Conservation (phyloP, 208 protist species). For the Phytomonas sp. region DNA sequence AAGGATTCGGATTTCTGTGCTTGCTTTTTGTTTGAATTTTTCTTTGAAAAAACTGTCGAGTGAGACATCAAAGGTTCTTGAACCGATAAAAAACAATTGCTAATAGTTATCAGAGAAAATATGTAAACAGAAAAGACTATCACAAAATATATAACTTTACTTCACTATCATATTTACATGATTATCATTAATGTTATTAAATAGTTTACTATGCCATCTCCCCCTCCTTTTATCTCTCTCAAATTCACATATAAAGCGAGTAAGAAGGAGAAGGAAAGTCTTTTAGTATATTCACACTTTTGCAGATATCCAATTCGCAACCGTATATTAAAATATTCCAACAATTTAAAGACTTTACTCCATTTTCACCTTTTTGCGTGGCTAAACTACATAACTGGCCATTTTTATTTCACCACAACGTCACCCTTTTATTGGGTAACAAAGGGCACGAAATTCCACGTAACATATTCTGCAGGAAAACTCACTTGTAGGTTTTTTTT, state of each 20-base stretch:
- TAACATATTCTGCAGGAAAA: not conserved
- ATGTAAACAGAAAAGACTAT: not conserved
- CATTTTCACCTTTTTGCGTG: not conserved
- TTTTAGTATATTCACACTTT: not conserved
- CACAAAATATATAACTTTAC: no score
- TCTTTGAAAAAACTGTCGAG: no score
- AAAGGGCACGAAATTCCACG: not conserved
- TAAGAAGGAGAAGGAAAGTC: constrained; percentile 5
- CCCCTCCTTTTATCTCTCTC: no score
- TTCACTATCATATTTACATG: no score
- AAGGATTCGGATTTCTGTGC: no score
- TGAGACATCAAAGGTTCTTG: no score
- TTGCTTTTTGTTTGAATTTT: no score
- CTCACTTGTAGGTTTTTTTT: not conserved
- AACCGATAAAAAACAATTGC: no score
- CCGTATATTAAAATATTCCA: constrained; percentile 9
- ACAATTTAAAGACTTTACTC: not conserved
- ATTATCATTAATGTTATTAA: no score
- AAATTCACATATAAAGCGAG: not conserved
- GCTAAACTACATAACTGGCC: not conserved
- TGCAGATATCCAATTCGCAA: constrained; percentile 3
- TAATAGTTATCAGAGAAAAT: no score
- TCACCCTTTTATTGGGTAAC: not conserved
- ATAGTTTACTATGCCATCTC: no score
- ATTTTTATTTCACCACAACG: not conserved